Percentiles rank a stretch among this genome's conserved stretches.
Evolutionary conservation across 805 yeast genomes (phyloP).

Genomic region (Deakozyma indianensis): DNA sequence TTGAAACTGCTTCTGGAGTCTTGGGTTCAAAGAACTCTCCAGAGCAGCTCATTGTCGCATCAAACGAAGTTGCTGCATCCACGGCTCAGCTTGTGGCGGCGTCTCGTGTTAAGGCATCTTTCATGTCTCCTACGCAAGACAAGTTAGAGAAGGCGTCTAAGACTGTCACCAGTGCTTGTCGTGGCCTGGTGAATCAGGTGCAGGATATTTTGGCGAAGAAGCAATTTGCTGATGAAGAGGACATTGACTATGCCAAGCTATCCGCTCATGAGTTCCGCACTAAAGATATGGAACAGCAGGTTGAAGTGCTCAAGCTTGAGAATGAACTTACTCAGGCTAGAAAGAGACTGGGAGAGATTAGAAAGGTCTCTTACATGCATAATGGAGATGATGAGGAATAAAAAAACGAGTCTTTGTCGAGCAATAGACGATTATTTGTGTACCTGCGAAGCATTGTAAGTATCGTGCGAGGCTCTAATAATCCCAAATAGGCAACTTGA

Average conservation of each 20-base stretch:
- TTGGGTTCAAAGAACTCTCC: conserved; percentile 47
- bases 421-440: too few relatives aligned
- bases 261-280: conserved; percentile 73
- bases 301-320: conserved; percentile 71
- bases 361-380: conserved; percentile 63
- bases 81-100: conserved; percentile 90
- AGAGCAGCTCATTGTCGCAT: conserved; percentile 79
- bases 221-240: conserved; percentile 23
- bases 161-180: conserved; percentile 63
- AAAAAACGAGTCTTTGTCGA: too few relatives aligned
- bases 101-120: conserved; percentile 69
- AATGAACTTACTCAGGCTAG: conserved; percentile 58
- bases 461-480: too few relatives aligned
- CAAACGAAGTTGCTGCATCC: conserved; percentile 83
- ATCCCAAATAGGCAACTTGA: too few relatives aligned
- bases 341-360: conserved; percentile 69
- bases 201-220: conserved; percentile 36
- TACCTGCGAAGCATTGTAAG: too few relatives aligned
- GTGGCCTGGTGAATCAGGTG: conserved; percentile 54
- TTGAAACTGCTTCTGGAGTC: conserved; percentile 78
- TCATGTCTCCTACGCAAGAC: conserved; percentile 64
- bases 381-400: conserved; percentile 38
- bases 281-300: conserved; percentile 86
- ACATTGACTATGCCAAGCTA: conserved; percentile 51
- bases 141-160: conserved; percentile 54